Conservation (phyloP, 371 early-diverging fungal genomes). For the Blakeslea trispora region DNA sequence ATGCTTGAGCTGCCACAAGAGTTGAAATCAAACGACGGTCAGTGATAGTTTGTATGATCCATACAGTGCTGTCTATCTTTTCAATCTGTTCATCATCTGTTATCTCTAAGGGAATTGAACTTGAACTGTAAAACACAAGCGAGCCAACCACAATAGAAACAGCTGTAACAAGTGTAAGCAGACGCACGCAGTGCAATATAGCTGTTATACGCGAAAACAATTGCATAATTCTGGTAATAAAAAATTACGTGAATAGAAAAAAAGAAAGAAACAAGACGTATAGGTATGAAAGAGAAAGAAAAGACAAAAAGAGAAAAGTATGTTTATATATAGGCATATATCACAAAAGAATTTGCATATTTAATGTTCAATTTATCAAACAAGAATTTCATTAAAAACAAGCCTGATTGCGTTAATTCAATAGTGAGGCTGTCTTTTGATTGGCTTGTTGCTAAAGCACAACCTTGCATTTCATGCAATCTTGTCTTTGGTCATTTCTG, state of each 20-base stretch:
- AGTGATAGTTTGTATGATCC: constrained; percentile 32
- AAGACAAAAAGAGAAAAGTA: too few species aligned
- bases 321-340: too few species aligned
- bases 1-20: constrained; percentile 46
- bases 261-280: neutral
- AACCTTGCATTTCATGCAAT: neutral
- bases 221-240: neutral
- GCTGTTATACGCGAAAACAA: constrained; percentile 3
- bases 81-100: neutral
- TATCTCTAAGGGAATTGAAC: constrained; percentile 17
- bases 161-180: constrained; percentile 27
- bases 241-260: neutral
- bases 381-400: too few species aligned
- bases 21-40: constrained; percentile 50
- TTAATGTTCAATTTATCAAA: too few species aligned
- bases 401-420: too few species aligned
- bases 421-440: too few species aligned
- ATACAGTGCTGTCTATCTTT: neutral
- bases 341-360: too few species aligned
- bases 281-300: neutral
- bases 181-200: constrained; percentile 24
- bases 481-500: too few species aligned
- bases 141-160: constrained; percentile 32
- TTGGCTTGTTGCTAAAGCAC: constrained; percentile 1
- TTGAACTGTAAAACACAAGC: constrained; percentile 30